These are phyloP conservation scores for Hymenochaete sp. DNA, from an alignment of 1,284 basidiomycete species.

Conservation along the genomic window DNA sequence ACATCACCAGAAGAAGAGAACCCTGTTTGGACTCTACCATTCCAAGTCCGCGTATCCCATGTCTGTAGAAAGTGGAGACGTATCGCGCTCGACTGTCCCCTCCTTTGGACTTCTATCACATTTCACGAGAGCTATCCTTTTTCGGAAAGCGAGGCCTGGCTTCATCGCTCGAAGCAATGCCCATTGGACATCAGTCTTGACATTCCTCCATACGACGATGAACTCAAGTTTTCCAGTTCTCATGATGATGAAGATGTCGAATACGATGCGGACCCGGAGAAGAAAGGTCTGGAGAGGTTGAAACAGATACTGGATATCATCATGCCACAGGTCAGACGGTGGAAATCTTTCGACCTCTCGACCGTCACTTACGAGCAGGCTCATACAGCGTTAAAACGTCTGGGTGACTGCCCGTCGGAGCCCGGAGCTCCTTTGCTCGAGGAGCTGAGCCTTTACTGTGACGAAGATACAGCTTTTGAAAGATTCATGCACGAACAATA, in stretches of 20 bases:
- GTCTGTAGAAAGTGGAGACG: slow-evolving; percentile 33
- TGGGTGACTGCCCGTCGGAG: slow-evolving; percentile 35
- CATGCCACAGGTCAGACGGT: slow-evolving; percentile 41
- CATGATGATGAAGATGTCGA: slow-evolving; percentile 12
- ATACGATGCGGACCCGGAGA: neutral
- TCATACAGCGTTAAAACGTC: slow-evolving; percentile 31
- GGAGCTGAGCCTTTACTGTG: slow-evolving; percentile 40
- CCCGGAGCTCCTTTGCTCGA: slow-evolving; percentile 35
- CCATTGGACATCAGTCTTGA: slow-evolving; percentile 34
- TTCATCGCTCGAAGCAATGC: slow-evolving; percentile 38
- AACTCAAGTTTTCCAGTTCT: neutral
- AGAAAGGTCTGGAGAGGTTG: slow-evolving; percentile 25
- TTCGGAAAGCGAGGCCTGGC: slow-evolving; percentile 31
- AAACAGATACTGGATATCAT: slow-evolving; percentile 39
- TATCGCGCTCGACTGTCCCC: slow-evolving; percentile 27
- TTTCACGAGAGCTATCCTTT: slow-evolving; percentile 21
- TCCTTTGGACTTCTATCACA: slow-evolving; percentile 26
- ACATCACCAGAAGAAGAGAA: too few relatives aligned
- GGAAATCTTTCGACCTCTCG: slow-evolving; percentile 40
- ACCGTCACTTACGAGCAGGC: slow-evolving; percentile 40
- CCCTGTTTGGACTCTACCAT: slow-evolving; percentile 21
- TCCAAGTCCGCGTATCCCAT: slow-evolving; percentile 38
- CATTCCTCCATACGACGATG: slow-evolving; percentile 17
- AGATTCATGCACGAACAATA: slow-evolving; percentile 28
- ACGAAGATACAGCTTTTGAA: slow-evolving; percentile 31